These are phyloP conservation scores for Venturia aucupariae DNA, from an alignment of 2,329 filamentous ascomycete species.

Conservation along the genomic window DNA sequence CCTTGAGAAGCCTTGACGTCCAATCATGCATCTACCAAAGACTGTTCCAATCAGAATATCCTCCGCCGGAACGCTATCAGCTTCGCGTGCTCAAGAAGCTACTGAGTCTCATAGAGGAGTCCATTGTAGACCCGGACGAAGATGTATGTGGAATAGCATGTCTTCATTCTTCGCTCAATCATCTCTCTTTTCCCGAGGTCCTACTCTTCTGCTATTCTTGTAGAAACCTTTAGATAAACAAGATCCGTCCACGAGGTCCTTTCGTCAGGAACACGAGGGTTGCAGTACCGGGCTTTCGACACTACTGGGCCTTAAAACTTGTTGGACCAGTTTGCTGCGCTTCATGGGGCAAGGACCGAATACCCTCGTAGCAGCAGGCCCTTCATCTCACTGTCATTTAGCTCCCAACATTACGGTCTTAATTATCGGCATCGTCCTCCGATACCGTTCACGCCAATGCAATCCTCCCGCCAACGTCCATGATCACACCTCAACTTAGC, in stretches of 20 bases:
- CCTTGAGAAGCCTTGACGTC: conserved; percentile 50
- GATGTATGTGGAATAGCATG: conserved; percentile 54
- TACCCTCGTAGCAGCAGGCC: background rate
- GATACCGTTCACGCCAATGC: background rate
- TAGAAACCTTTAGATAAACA: too few relatives aligned
- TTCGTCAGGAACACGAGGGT: too few relatives aligned
- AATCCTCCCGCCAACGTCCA: background rate
- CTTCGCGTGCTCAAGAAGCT: conserved; percentile 65
- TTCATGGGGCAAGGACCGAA: background rate
- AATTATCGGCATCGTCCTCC: background rate
- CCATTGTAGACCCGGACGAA: conserved; percentile 73
- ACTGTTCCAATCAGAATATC: conserved; percentile 55
- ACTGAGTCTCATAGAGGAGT: conserved; percentile 58
- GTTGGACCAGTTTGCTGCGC: background rate
- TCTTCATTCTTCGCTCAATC: background rate
- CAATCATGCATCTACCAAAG: conserved; percentile 58
- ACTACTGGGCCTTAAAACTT: background rate
- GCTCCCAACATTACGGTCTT: background rate
- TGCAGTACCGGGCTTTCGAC: background rate
- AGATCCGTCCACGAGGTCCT: background rate
- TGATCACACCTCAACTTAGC: background rate
- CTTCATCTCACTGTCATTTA: background rate
- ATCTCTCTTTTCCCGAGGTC: too few relatives aligned
- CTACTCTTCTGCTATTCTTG: too few relatives aligned
- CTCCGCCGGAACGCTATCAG: conserved; percentile 61